Evolutionary conservation across 176 grass and related monocot species (phyloP), one percentile per base, ranked within the genome.

Genomic region (Alopecurus myosuroides): DNA sequence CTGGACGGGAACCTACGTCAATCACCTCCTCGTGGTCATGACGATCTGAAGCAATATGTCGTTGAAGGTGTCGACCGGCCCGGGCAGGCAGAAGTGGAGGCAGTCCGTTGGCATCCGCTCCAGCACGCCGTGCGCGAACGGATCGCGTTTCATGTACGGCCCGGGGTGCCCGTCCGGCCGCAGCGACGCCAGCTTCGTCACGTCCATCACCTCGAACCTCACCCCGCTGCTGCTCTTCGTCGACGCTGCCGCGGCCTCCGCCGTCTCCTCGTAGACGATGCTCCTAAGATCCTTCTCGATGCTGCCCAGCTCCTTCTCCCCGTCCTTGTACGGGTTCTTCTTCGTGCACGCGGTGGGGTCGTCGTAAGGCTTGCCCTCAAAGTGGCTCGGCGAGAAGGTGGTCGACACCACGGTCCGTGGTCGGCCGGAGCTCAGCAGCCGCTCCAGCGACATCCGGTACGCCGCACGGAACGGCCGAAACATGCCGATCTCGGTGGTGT

Each of bases 311-410:
- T 87, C 88, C 81, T 58, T 90, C 91, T 93, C 91, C 44, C 86
- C 91, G 3, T 91, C 83, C 0, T 63, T 71, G 85, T 89, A 96
- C 12, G 94, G 94, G 45, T 41, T 18, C 53, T 17, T 89, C 67
- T 44, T 93, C 18, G 50, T 19, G 78, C 94, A 96, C 34, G 94
- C 41, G 23, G 86, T 76, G 28, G 84, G 80, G 44, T 86, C 88
- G 31, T 85, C 57, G 57, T 61, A 76, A 41, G 72, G 33, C 25
- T 66, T 68, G 76, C 57, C 63, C 1, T 96, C 91, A 71, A 93
- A 96, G 60, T 96, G 94, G 0, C 71, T 28, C 49, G 91, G 88
- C 55, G 94, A 88, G 81, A 91, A 93, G 11, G 91, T 93, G 9
- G 83, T 62, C 44, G 86, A 12, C 48, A 89, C 91, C 55, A 87